Base-by-base conservation (phyloP, 768 basidiomycete genomes). In the Hypholoma sublateritium region DNA sequence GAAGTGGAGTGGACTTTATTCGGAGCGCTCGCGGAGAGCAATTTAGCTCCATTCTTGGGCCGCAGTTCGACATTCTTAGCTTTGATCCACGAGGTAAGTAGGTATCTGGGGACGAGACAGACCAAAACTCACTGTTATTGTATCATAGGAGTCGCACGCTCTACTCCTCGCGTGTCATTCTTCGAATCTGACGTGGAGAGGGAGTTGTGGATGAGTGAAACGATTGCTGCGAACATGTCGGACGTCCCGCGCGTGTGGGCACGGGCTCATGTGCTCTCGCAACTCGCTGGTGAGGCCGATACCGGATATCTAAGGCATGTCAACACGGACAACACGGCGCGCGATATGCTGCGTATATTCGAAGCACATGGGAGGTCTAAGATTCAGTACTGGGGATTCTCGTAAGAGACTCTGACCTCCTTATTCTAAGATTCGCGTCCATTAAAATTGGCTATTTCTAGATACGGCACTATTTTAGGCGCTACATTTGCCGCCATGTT, bases 21-120 rank as follows among this genome's bases (percentile, higher is more conserved):
- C 21, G 61, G 4, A 19, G n/a, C 4, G 2, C 37, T 0, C 41
- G 21, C 39, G 78, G 72, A 0, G 56, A 63, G 7, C 35, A 51
- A 3, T 51, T 80, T 7, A 63, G 67, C 11, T 34, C 55, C 2
- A 61, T 77, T 14, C 46, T 81, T 13, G 80, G 80, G 2, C 72
- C 75, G n/a, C 66, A 73, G 42, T 82, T 77, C 56, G 78, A 82
- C 50, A 59, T 80, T 5, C 69, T 82, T 12, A 71, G 77, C 5
- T 80, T 80, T 56, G 80, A 82, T 61, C 78, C 78, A 12, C 62
- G 78, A 69, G 78, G 77, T 77, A 59, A 11, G 61, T 56, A 14
- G n/a, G n/a, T n/a, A n/a, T n/a, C n/a, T n/a, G n/a, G n/a, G n/a
- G n/a, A n/a, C n/a, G n/a, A n/a, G n/a, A n/a, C n/a, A n/a, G n/a